Evolutionary conservation across 148 eudicot genomes (phyloP), one percentile per base, ranked within the genome.

Genomic region (Arbutus unedo): DNA sequence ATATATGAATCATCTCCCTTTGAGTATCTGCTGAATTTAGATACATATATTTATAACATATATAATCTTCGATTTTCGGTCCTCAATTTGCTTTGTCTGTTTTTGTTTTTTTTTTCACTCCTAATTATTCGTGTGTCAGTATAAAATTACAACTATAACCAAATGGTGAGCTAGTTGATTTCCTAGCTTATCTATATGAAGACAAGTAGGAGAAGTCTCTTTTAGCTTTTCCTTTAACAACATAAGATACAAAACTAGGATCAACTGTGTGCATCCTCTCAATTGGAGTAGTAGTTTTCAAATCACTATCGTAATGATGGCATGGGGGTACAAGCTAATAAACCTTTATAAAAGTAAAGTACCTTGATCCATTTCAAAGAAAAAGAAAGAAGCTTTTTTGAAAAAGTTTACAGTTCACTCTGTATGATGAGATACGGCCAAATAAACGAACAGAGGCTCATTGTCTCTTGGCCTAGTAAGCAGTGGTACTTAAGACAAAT

Each of bases 331-430:
- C 23, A 56, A 44, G 51, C 53, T 18, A 18, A 3, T 3, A 13
- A 4, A 6, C 9, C 31, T 74, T 74, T 74, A 25, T 5, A 19
- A 82, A 82, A 82, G 83, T 25, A 47, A 82, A 45, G 38, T 19
- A 25, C 57, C 3, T 66, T 60, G 3, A 64, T 48, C 74, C 79
- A 59, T 81, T 74, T 31, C 38, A 31, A 4, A 45, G 23, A 41
- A 4, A 82, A 82, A 48, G 9, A 54, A 56, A 6, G 60, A 4
- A 55, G 41, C 11, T 18, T 31, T 3, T 6, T 60, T 49, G 3
- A 3, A 48, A 14, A 74, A 55, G 72, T 43, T 16, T 55, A 18
- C 19, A 19, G 16, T 72, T 81, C 14, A 43, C 25, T 81, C 56
- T 0, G 2, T 66, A 75, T 59, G 23, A 82, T 82, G n/a, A n/a